Percentiles rank a stretch among this genome's conserved stretches.
These are phyloP conservation scores for Talaromyces sp. DNA, from an alignment of 2,329 filamentous ascomycete genomes.

Conservation along the genomic window DNA sequence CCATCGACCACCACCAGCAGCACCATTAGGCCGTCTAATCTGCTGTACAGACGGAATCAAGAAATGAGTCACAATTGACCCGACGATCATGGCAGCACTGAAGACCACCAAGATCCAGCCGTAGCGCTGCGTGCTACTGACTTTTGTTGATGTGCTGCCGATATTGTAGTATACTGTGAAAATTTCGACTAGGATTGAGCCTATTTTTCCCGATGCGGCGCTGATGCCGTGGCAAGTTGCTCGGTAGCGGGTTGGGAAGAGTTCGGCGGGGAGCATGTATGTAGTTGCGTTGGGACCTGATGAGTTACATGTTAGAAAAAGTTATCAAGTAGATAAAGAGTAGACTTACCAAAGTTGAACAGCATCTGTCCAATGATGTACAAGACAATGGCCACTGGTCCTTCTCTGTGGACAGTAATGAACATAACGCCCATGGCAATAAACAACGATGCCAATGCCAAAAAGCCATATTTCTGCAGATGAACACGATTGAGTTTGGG, in stretches of 20 bases:
- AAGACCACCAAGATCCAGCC: slow-evolving; percentile 40
- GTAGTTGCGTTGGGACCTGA: slow-evolving; percentile 38
- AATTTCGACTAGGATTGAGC: slow-evolving; percentile 42
- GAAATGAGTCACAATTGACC: slow-evolving; percentile 37
- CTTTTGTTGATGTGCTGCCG: slow-evolving; percentile 27
- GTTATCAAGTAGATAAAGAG: too few species aligned
- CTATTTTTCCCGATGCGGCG: slow-evolving; percentile 51
- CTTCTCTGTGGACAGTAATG: slow-evolving; percentile 33
- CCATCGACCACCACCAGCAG: neutral
- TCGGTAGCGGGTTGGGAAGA: slow-evolving; percentile 53
- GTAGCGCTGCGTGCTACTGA: slow-evolving; percentile 32
- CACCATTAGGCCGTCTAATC: slow-evolving; percentile 17
- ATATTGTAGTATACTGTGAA: slow-evolving; percentile 39
- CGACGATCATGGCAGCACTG: slow-evolving; percentile 39
- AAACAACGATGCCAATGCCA: slow-evolving; percentile 40
- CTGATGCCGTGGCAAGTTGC: slow-evolving; percentile 51
- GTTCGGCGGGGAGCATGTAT: slow-evolving; percentile 50
- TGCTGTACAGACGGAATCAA: slow-evolving; percentile 38
- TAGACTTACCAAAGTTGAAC: slow-evolving; percentile 44
- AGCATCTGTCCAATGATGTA: slow-evolving; percentile 44
- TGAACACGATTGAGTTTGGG: slow-evolving; percentile 38
- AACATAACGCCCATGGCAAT: slow-evolving; percentile 42
- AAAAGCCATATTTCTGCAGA: slow-evolving; percentile 43
- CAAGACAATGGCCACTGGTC: slow-evolving; percentile 35
- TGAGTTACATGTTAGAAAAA: neutral